Base-by-base conservation (phyloP, 306 rosid species). In the Vigna mungo region DNA sequence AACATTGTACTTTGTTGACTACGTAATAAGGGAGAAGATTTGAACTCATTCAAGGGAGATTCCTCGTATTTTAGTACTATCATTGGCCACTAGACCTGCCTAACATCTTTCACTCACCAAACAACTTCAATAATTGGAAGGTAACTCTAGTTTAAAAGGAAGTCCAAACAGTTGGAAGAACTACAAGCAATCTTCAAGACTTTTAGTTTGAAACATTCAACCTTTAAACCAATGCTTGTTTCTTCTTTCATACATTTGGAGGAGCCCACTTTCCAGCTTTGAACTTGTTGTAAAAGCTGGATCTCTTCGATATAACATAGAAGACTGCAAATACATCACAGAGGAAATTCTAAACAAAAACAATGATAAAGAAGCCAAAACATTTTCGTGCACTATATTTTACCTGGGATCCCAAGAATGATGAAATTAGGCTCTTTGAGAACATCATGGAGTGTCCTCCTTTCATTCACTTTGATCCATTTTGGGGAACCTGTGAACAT, bases 331-430 rank as follows among this genome's bases (percentile, higher is more conserved):
- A 14, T 34, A 32, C 81, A 84, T 48, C 52, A 23, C 37, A 36
- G 21, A 73, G 71, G 81, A 86, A 76, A 62, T 43, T 54, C 39
- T 46, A 17, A 66, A 76, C 54, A 72, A n/a, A 41, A 72, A 4
- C 55, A 61, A 47, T 14, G 32, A 17, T 15, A 14, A 37, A 23
- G 78, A 27, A 37, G 48, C 7, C 59, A 47, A 25, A 2, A 25
- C 27, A 25, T 25, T 25, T 68, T 9, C 11, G 53, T 60, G 55
- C 41, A 76, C 23, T 46, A 39, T n/a, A 32, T 55, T 78, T 55
- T 52, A 92, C 99, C 99, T 86, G 99, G 99, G 78, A 90, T 92
- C 59, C 87, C 91, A 21, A 86, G 94, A 76, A 95, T 89, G 51
- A 92, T 46, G 75, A 86, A 82, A 64, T 87, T 81, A 4, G 89